These are phyloP conservation scores for Kazachstania martiniae DNA, from an alignment of 805 yeast genomes.

Conservation along the genomic window DNA sequence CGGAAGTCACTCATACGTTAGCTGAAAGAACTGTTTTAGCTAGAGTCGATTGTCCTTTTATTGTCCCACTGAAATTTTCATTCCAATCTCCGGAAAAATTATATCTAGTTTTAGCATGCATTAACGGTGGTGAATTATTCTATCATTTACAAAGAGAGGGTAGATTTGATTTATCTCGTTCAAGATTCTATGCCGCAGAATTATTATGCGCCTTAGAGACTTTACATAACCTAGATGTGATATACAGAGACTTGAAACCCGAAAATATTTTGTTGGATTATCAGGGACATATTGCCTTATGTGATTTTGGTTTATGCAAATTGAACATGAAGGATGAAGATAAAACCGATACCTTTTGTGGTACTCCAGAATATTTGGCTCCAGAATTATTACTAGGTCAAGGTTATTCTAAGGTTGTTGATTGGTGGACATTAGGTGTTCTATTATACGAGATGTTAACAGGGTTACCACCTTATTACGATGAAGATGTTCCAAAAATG, in stretches of 20 bases:
- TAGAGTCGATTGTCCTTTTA: conserved; percentile 85
- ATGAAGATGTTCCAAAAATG: conserved; percentile 88
- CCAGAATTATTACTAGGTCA: conserved; percentile 87
- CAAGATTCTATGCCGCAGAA: conserved; percentile 92
- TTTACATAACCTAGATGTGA: conserved; percentile 81
- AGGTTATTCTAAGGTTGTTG: conserved; percentile 92
- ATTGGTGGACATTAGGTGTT: conserved; percentile 98
- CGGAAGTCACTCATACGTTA: conserved; percentile 91
- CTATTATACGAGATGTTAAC: conserved; percentile 91
- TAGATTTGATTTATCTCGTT: conserved; percentile 74
- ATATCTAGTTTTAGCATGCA: conserved; percentile 81
- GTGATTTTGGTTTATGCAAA: conserved; percentile 96
- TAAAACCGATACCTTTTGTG: conserved; percentile 88
- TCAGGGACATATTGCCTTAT: conserved; percentile 94
- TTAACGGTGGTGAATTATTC: conserved; percentile 94
- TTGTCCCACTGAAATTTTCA: conserved; percentile 90
- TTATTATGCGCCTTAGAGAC: conserved; percentile 87
- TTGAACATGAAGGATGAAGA: conserved; percentile 87
- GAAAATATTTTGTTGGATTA: conserved; percentile 90
- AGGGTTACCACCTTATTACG: conserved; percentile 94
- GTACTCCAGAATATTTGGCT: conserved; percentile 95
- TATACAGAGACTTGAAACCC: conserved; percentile 92
- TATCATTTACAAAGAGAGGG: conserved; percentile 90
- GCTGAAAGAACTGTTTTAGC: conserved; percentile 96
- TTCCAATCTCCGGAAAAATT: conserved; percentile 96